phyloP scores from a whole-genome alignment of 2,329 filamentous ascomycete genomes.

The Neonectria coccinea region DNA sequence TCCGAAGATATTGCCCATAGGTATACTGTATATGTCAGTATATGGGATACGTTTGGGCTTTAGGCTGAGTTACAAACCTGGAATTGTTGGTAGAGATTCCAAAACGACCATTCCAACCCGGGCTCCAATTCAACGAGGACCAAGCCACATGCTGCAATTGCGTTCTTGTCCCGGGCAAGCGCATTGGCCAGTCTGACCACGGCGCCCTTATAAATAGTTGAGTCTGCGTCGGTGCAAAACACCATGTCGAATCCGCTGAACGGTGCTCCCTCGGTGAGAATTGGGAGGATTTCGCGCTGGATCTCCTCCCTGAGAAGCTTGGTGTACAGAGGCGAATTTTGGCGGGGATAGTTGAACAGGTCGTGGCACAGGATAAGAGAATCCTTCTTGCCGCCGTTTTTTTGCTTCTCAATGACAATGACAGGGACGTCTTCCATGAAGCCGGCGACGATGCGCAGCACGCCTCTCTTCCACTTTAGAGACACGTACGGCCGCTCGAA shows the following conservation, averaged over 20 bases:
- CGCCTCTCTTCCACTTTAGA: slow-evolving; percentile 38
- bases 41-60: accelerated
- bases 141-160: slow-evolving; percentile 37
- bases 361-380: slow-evolving; percentile 38
- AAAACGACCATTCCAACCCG: slow-evolving; percentile 39
- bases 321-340: slow-evolving; percentile 36
- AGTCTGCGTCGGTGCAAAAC: slow-evolving; percentile 38
- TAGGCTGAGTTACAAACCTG: slow-evolving; percentile 22
- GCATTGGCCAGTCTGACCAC: slow-evolving; percentile 31
- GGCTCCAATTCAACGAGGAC: slow-evolving; percentile 39
- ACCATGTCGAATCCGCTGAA: slow-evolving; percentile 41
- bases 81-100: slow-evolving; percentile 41
- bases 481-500: slow-evolving; percentile 37
- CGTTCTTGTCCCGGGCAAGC: slow-evolving; percentile 34
- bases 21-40: slow-evolving; percentile 26
- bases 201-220: slow-evolving; percentile 40
- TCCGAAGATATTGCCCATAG: slow-evolving; percentile 37
- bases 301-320: slow-evolving; percentile 37
- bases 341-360: slow-evolving; percentile 36
- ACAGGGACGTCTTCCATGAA: slow-evolving; percentile 41
- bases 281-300: slow-evolving; percentile 33
- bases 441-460: slow-evolving; percentile 30
- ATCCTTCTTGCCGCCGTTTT: slow-evolving; percentile 41
- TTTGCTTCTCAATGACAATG: slow-evolving; percentile 40
- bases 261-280: slow-evolving; percentile 26